Evolutionary conservation across 2,329 filamentous ascomycete species (phyloP).

Genomic region (Beauveria pseudobassiana): DNA sequence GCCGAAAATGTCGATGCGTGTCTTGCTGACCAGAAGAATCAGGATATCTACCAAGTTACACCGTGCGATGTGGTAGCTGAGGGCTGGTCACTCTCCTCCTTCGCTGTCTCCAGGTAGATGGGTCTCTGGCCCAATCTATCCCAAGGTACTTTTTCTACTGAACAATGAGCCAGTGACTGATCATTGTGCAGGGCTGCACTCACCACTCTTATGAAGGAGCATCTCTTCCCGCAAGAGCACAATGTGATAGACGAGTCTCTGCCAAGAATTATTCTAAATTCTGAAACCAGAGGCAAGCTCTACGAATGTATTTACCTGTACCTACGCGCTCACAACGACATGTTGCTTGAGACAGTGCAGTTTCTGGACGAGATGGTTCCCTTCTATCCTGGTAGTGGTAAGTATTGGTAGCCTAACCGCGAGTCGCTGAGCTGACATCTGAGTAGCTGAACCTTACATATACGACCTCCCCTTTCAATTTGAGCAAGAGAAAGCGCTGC

Average conservation of each 20-base stretch:
- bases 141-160: slow-evolving; percentile 19
- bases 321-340: slow-evolving; percentile 41
- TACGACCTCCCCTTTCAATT: slow-evolving; percentile 56
- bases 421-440: slow-evolving; percentile 31
- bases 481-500: slow-evolving; percentile 60
- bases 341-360: slow-evolving; percentile 45
- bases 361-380: slow-evolving; percentile 27
- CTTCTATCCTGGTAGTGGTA: slow-evolving; percentile 33
- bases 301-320: slow-evolving; percentile 53
- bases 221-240: slow-evolving; percentile 53
- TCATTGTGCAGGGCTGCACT: slow-evolving; percentile 20
- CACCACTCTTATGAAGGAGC: slow-evolving; percentile 49
- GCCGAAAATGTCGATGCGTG: neutral
- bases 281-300: slow-evolving; percentile 48
- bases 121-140: slow-evolving; percentile 17
- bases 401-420: slow-evolving; percentile 30
- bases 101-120: slow-evolving; percentile 24
- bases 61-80: slow-evolving; percentile 22
- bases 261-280: slow-evolving; percentile 41
- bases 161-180: slow-evolving; percentile 9
- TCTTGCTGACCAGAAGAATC: neutral
- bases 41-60: slow-evolving; percentile 22
- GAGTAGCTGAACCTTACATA: slow-evolving; percentile 41
- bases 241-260: slow-evolving; percentile 19
- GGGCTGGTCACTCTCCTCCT: slow-evolving; percentile 24